Percentiles rank a stretch among this genome's conserved stretches.
These are phyloP conservation scores for Neocallimastix lanati DNA, from an alignment of 192 early-diverging fungal genomes.

Conservation along the genomic window DNA sequence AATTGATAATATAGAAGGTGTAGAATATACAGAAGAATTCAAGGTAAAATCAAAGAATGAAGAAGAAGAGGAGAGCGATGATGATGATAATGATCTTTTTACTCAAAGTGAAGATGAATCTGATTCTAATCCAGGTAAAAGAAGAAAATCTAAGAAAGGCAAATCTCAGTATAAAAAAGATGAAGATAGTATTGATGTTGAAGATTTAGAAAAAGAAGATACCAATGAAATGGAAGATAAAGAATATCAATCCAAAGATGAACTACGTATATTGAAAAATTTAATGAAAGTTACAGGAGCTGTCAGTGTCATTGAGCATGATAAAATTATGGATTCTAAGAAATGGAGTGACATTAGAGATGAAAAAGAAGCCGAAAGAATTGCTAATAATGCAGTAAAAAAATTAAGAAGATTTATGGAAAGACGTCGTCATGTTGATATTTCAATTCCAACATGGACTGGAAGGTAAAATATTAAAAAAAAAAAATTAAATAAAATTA, in stretches of 20 bases:
- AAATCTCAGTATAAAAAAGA: neutral
- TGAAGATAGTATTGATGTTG: neutral
- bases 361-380: slow-evolving; percentile 57
- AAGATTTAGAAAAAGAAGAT: slow-evolving; percentile 16
- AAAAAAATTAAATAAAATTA: slow-evolving; percentile 6
- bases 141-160: neutral
- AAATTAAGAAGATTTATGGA: slow-evolving; percentile 58
- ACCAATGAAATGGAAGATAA: neutral
- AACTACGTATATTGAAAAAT: neutral
- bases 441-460: slow-evolving; percentile 79
- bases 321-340: slow-evolving; percentile 60
- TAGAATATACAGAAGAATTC: neutral
- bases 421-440: slow-evolving; percentile 31
- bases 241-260: slow-evolving; percentile 1
- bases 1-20: neutral
- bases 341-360: slow-evolving; percentile 35
- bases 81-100: neutral
- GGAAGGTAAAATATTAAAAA: slow-evolving; percentile 25
- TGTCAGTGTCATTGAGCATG: slow-evolving; percentile 79
- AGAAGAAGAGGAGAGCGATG: neutral
- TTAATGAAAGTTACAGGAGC: slow-evolving; percentile 36
- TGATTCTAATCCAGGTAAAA: neutral
- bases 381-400: slow-evolving; percentile 59
- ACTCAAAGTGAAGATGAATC: slow-evolving; percentile 7
- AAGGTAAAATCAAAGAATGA: neutral